These are phyloP conservation scores for Hirsutella thompsonii DNA, from an alignment of 2,329 filamentous ascomycete genomes.

Conservation along the genomic window DNA sequence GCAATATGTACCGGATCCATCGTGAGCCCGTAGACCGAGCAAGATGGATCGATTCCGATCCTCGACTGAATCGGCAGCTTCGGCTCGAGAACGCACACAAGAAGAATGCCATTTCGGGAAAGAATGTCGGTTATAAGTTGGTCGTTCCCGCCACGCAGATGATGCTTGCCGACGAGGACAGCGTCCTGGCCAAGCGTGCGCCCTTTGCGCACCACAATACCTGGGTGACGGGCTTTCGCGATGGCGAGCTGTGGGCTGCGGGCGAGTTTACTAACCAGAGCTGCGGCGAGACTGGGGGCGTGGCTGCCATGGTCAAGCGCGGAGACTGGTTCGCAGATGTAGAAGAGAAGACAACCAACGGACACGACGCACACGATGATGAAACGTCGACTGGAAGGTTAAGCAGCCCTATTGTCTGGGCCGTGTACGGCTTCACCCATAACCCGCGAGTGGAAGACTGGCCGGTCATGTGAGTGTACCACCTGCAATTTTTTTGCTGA, in stretches of 20 bases:
- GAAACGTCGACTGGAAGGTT: conserved; percentile 4
- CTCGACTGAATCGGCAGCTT: conserved; percentile 34
- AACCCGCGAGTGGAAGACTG: conserved; percentile 35
- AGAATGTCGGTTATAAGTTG: conserved; percentile 36
- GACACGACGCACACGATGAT: background rate
- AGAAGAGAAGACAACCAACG: conserved; percentile 5
- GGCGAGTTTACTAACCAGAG: conserved; percentile 40
- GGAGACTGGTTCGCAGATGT: conserved; percentile 31
- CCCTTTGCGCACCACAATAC: conserved; percentile 31
- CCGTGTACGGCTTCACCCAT: conserved; percentile 34
- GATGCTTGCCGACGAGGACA: conserved; percentile 30
- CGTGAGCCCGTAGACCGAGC: conserved; percentile 33
- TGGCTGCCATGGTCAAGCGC: conserved; percentile 31
- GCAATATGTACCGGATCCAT: conserved; percentile 45
- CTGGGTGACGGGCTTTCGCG: conserved; percentile 36
- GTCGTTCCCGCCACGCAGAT: conserved; percentile 30
- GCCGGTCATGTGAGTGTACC: conserved; percentile 33
- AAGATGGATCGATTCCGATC: conserved; percentile 37
- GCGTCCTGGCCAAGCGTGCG: conserved; percentile 28
- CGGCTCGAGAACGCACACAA: conserved; percentile 33
- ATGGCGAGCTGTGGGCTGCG: conserved; percentile 36
- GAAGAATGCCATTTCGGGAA: conserved; percentile 34
- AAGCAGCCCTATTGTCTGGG: conserved; percentile 29
- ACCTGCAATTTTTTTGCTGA: background rate
- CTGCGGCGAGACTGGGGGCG: conserved; percentile 26